Evolutionary conservation across 257 asterid species (phyloP), one percentile per base, ranked within the genome.

Genomic region (Asclepias syriaca): DNA sequence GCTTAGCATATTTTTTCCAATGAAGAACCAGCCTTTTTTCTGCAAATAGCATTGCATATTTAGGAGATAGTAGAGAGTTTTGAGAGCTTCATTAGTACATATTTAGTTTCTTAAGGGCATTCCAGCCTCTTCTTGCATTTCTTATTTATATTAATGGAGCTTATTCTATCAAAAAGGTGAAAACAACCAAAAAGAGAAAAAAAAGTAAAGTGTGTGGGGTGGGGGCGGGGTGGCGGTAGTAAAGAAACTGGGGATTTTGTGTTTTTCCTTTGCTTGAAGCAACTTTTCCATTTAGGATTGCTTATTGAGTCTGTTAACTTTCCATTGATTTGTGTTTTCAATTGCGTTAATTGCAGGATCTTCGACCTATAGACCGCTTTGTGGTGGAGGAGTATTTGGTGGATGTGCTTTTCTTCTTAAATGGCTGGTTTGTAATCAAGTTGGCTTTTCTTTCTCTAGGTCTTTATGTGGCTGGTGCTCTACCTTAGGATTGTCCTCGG

Each of bases 351-450:
- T 68, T 59, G 84, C 94, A 95, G 99, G 96, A 90, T 79, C 74
- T 91, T 83, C 96, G 86, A 76, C 94, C 96, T 61, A 84, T 95
- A 54, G 99, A 95, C 81, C 96, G 96, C 66, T 90, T 88, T 54
- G 90, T 95, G 48, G 98, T 88, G 80, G 99, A 95, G 84, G 99
- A 95, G 81, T 95, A 92, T 84, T 72, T 95, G 80, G 75, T 95
- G 90, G 99, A 95, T 65, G 96, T 92, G 81, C 97, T 95, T 74
- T 82, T 85, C 34, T 95, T 81, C 87, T 80, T 95, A 80, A 95
- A 92, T 86, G 99, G 99, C 80, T 92, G 99, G 99, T 95, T 76
- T 80, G 98, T 91, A 79, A 70, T 80, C 68, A 57, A 68, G 71
- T 74, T 83, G 49, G 64, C 67, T 50, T 71, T 65, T 72, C 58